A percentile compares a stretch with the other conserved stretches of the same genome.
These are phyloP conservation scores for Lactarius trivialis DNA, from an alignment of 768 basidiomycete genomes.

Conservation along the genomic window DNA sequence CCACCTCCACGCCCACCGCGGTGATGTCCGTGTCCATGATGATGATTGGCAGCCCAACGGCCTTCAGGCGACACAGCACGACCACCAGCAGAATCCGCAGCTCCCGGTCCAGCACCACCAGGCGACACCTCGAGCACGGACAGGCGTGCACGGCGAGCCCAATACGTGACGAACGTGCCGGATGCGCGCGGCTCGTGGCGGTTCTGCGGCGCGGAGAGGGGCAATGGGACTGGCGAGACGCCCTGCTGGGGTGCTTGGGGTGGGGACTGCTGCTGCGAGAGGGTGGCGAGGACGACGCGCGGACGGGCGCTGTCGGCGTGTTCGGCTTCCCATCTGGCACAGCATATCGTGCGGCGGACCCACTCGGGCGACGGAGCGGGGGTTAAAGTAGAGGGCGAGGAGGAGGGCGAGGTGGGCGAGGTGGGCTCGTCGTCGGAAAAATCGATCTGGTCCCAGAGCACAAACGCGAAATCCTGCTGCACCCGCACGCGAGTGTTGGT, in stretches of 20 bases:
- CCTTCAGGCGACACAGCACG: conserved; percentile 27
- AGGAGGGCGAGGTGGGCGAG: conserved; percentile 22
- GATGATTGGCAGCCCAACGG: conserved; percentile 20
- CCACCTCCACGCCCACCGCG: conserved; percentile 14
- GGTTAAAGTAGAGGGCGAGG: conserved; percentile 25
- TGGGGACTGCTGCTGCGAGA: conserved; percentile 23
- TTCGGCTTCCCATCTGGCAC: conserved; percentile 68
- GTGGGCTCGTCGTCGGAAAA: conserved; percentile 39
- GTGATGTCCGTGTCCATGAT: conserved; percentile 19
- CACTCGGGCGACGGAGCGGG: conserved; percentile 61
- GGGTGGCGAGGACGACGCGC: conserved; percentile 59
- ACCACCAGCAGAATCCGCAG: conserved; percentile 8
- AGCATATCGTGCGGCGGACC: conserved; percentile 79
- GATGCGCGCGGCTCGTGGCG: conserved; percentile 60
- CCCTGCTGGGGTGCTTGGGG: conserved; percentile 7
- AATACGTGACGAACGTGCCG: conserved; percentile 55
- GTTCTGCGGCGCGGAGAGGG: conserved; percentile 49
- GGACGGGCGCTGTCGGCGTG: conserved; percentile 36
- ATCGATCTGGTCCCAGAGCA: conserved; percentile 69
- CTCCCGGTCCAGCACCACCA: conserved; percentile 2
- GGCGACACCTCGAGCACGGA: conserved; percentile 50
- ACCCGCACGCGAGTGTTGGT: conserved; percentile 75
- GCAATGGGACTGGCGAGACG: conserved; percentile 53
- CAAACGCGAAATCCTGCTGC: conserved; percentile 76
- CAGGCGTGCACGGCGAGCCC: conserved; percentile 62